These are phyloP conservation scores for Macrolepiota dolichaula DNA, from an alignment of 768 basidiomycete genomes.

Conservation along the genomic window DNA sequence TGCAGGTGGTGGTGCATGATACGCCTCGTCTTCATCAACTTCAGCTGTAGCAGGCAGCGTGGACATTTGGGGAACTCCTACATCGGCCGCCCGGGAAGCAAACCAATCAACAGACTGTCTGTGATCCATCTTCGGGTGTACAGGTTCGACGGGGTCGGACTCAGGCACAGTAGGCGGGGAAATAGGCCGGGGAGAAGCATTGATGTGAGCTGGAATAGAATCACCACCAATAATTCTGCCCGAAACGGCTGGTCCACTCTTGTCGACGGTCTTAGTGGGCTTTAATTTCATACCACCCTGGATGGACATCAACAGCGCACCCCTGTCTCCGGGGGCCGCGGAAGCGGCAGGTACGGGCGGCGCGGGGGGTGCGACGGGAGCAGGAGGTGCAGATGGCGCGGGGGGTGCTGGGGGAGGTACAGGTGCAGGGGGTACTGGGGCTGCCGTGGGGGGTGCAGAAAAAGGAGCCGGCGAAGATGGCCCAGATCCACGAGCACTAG, in stretches of 20 bases:
- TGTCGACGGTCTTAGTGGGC: conserved; percentile 81
- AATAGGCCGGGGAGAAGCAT: conserved; percentile 35
- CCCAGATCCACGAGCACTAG: conserved; percentile 48
- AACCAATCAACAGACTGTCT: conserved; percentile 92
- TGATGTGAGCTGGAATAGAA: conserved; percentile 70
- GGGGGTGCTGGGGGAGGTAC: conserved; percentile 27
- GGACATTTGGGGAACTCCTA: conserved; percentile 30
- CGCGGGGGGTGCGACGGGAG: conserved; percentile 34
- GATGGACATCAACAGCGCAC: conserved; percentile 76
- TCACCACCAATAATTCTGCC: conserved; percentile 79
- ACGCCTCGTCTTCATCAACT: conserved; percentile 50
- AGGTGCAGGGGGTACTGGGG: conserved; percentile 19
- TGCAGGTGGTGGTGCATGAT: background rate
- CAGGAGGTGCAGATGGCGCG: conserved; percentile 33
- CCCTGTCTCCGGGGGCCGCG: conserved; percentile 44
- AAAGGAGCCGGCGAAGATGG: conserved; percentile 32
- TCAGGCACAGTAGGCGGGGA: conserved; percentile 37
- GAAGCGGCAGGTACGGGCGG: conserved; percentile 31
- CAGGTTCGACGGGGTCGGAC: conserved; percentile 21
- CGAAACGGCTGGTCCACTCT: conserved; percentile 63
- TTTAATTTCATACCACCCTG: conserved; percentile 69
- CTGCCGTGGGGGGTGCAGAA: conserved; percentile 27
- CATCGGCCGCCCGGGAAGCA: conserved; percentile 78
- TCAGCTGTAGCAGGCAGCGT: conserved; percentile 51
- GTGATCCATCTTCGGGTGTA: conserved; percentile 35